A percentile compares a stretch with the other conserved stretches of the same genome.
phyloP scores from a whole-genome alignment of 108 stramenopile species.

The Cyclotella kingstonii region DNA sequence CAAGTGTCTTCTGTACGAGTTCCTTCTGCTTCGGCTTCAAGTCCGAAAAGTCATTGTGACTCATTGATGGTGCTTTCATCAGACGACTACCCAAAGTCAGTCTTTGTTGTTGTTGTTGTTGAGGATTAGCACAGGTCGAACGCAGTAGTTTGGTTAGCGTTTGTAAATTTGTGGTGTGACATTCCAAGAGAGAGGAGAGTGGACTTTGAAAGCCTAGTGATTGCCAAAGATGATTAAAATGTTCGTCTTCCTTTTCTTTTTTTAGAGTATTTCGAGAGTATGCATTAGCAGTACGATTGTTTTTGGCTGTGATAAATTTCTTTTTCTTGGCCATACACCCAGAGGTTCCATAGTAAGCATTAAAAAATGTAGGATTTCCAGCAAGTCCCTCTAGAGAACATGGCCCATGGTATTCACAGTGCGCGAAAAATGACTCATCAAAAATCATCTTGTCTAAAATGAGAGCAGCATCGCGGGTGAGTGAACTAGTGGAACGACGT shows the following conservation, averaged over 20 bases:
- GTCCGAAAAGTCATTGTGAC: no score
- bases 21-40: constrained; percentile 36
- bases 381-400: constrained; percentile 28
- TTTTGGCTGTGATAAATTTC: not conserved
- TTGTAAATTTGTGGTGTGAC: constrained; percentile 11
- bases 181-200: constrained; percentile 6
- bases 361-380: constrained; percentile 38
- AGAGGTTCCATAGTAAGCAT: constrained; percentile 14
- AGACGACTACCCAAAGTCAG: not conserved
- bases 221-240: not conserved
- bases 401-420: constrained; percentile 44
- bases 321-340: no score
- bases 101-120: not conserved
- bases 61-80: no score
- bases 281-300: not conserved
- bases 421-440: constrained; percentile 27
- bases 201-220: constrained; percentile 7
- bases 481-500: no score
- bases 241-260: not conserved
- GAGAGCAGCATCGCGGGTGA: constrained; percentile 18
- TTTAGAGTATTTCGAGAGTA: not conserved
- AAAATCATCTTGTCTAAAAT: constrained; percentile 31
- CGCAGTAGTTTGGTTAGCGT: constrained; percentile 8
- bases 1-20: constrained; percentile 23
- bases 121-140: not conserved